phyloP scores from a whole-genome alignment of 2,329 filamentous ascomycete species.

The Fusarium buxicola region DNA sequence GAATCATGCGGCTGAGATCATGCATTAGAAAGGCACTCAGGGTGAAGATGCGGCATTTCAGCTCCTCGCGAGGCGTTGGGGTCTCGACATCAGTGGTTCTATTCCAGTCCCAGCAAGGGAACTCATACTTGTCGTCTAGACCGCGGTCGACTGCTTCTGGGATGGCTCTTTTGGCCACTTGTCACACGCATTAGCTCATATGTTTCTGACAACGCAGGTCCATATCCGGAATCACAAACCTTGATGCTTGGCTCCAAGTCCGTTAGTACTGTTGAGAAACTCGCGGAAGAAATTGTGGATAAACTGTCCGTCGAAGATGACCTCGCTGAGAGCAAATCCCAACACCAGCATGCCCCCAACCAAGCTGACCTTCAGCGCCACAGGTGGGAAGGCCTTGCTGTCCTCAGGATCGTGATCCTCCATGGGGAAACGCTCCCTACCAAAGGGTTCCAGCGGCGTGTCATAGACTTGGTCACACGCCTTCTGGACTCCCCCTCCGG shows the following conservation, averaged over 20 bases:
- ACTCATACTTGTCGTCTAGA: slow-evolving; percentile 11
- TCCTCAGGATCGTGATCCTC: slow-evolving; percentile 4
- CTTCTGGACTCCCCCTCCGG: not conserved
- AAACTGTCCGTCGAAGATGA: slow-evolving; percentile 34
- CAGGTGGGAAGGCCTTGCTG: slow-evolving; percentile 5
- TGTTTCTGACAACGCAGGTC: not conserved
- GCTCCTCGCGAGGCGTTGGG: not conserved
- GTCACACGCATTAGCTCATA: slow-evolving; percentile 9
- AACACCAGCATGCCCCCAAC: slow-evolving; percentile 16
- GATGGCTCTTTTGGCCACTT: slow-evolving; percentile 15
- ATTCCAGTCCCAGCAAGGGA: slow-evolving; percentile 34
- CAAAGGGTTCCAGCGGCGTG: not conserved
- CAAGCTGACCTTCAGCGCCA: slow-evolving; percentile 23
- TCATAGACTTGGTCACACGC: not conserved
- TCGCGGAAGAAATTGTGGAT: slow-evolving; percentile 36
- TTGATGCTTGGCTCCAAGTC: not conserved
- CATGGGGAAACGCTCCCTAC: slow-evolving; percentile 15
- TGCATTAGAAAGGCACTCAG: not conserved
- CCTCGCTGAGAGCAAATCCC: slow-evolving; percentile 34
- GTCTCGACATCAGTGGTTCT: not conserved
- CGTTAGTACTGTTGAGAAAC: slow-evolving; percentile 20
- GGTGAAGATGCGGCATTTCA: slow-evolving; percentile 11
- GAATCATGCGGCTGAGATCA: not conserved
- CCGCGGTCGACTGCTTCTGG: not conserved
- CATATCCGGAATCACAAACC: slow-evolving; percentile 17